phyloP scores from a whole-genome alignment of 2,329 filamentous ascomycete species.

The Aspergillus awamori region DNA sequence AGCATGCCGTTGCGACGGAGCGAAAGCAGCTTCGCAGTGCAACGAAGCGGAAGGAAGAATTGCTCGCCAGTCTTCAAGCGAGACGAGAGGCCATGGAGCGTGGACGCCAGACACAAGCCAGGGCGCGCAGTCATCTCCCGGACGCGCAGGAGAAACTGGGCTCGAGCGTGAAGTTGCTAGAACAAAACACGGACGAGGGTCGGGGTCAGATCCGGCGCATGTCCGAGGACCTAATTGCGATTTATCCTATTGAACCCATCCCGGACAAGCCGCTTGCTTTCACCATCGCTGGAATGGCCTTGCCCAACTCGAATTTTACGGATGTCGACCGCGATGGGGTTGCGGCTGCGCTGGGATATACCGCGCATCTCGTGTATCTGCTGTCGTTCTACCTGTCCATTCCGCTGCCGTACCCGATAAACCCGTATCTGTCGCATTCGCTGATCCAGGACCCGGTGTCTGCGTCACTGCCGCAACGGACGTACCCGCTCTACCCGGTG shows the following conservation, averaged over 20 bases:
- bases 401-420: constrained; percentile 78
- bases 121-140: constrained; percentile 63
- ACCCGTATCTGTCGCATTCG: constrained; percentile 71
- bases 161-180: constrained; percentile 58
- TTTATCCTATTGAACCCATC: constrained; percentile 79
- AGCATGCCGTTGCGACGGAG: constrained; percentile 63
- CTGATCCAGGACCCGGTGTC: constrained; percentile 75
- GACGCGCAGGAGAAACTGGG: constrained; percentile 63
- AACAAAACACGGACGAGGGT: constrained; percentile 64
- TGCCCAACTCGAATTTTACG: constrained; percentile 80
- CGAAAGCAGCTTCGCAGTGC: constrained; percentile 66
- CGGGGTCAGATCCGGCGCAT: constrained; percentile 85
- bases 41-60: constrained; percentile 65
- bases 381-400: constrained; percentile 81
- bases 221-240: constrained; percentile 75
- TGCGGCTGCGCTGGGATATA: constrained; percentile 79
- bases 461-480: constrained; percentile 57
- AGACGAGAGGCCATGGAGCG: constrained; percentile 68
- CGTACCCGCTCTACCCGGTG: constrained; percentile 79
- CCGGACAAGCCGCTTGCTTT: constrained; percentile 71
- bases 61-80: constrained; percentile 66
- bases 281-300: constrained; percentile 74
- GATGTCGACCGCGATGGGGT: constrained; percentile 68
- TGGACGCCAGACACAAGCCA: constrained; percentile 63
- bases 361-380: constrained; percentile 72